Conservation (phyloP, 257 asterid species). For the Schizonepeta tenuifolia region DNA sequence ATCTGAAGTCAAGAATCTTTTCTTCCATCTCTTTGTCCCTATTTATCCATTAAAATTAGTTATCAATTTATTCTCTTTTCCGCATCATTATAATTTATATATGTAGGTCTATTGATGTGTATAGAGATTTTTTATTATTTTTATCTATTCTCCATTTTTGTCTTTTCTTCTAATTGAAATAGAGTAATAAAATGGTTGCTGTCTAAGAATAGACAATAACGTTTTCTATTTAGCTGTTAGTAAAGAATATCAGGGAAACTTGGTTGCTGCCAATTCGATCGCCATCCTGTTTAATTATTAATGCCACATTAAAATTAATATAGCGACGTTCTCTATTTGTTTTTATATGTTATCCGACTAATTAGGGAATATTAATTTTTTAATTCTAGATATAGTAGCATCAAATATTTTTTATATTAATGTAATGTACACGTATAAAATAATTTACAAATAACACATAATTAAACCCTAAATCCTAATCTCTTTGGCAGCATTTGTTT, state of each 20-base stretch:
- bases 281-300: no score
- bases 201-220: constrained; percentile 9
- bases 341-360: no score
- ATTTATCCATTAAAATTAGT: not conserved
- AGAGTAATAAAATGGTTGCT: not conserved
- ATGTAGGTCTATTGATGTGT: not conserved
- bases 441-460: no score
- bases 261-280: no score
- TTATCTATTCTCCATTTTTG: constrained; percentile 7
- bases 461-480: no score
- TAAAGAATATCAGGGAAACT: not conserved
- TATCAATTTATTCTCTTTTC: not conserved
- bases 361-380: no score
- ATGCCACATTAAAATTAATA: no score
- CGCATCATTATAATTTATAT: not conserved
- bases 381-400: no score
- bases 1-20: not conserved
- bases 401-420: no score
- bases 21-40: not conserved
- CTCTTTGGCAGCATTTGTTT: no score
- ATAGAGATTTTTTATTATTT: not conserved
- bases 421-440: no score
- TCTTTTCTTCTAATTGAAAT: not conserved
- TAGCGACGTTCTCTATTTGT: no score
- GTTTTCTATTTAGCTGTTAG: not conserved